Evolutionary conservation across 2,329 filamentous ascomycete species (phyloP).

Genomic region (Pyricularia grisea): DNA sequence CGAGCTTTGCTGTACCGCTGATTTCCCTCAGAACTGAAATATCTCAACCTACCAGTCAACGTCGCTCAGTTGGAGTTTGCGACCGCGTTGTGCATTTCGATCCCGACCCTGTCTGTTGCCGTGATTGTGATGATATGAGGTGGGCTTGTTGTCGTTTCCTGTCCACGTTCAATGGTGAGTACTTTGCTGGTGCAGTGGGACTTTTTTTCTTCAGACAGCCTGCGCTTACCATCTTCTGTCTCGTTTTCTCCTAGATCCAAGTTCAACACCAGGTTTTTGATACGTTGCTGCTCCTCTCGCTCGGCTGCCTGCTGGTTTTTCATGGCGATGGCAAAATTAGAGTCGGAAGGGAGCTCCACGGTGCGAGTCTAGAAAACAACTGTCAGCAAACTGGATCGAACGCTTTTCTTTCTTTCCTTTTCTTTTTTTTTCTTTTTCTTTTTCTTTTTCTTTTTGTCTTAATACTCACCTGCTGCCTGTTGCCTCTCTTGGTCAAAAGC

Average conservation of each 20-base stretch:
- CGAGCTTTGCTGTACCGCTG: neutral
- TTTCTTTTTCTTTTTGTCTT: neutral
- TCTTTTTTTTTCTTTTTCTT: too few relatives aligned
- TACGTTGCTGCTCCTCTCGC: conserved; percentile 91
- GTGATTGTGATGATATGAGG: conserved; percentile 43
- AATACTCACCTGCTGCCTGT: conserved; percentile 71
- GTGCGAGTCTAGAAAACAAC: conserved; percentile 61
- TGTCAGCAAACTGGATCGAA: neutral
- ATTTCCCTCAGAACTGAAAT: neutral
- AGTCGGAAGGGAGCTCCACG: conserved; percentile 83
- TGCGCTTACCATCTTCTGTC: conserved; percentile 63
- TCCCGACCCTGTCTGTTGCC: conserved; percentile 48
- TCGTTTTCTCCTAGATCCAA: conserved; percentile 86
- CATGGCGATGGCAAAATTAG: conserved; percentile 92
- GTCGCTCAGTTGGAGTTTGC: conserved; percentile 90
- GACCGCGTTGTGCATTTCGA: conserved; percentile 63
- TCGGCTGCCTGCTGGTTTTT: conserved; percentile 91
- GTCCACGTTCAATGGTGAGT: conserved; percentile 34
- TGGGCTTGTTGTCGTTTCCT: conserved; percentile 36
- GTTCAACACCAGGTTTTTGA: conserved; percentile 95
- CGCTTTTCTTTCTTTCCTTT: too few relatives aligned
- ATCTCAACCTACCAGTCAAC: conserved; percentile 74
- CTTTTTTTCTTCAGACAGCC: conserved; percentile 18
- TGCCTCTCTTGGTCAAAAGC: conserved; percentile 89
- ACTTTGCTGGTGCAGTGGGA: conserved; percentile 37